phyloP scores from a whole-genome alignment of 1,139 yeast genomes.

The Fermentozyma sake region DNA sequence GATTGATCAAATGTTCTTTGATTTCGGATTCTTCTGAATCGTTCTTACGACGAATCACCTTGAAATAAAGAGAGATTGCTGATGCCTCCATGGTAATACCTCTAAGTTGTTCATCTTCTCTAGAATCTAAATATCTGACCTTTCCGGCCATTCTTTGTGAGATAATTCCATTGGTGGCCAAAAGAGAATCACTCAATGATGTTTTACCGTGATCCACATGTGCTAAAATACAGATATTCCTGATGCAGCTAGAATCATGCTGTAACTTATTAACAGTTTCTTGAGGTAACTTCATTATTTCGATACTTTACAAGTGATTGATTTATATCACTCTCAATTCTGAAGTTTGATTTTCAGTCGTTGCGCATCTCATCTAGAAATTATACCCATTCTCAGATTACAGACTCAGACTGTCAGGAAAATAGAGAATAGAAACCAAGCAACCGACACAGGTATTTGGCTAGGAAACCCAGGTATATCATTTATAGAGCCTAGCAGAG shows the following conservation, averaged over 20 bases:
- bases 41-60: slow-evolving; percentile 46
- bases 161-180: slow-evolving; percentile 95
- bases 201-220: slow-evolving; percentile 99
- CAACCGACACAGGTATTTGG: no score
- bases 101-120: slow-evolving; percentile 93
- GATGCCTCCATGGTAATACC: slow-evolving; percentile 98
- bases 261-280: slow-evolving; percentile 67
- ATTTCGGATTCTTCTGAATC: slow-evolving; percentile 35
- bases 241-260: slow-evolving; percentile 58
- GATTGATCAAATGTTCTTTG: slow-evolving; percentile 78
- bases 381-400: no score
- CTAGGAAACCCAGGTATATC: no score
- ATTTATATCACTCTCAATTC: no score
- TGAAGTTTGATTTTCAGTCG: no score
- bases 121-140: slow-evolving; percentile 84
- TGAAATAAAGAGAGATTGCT: slow-evolving; percentile 84
- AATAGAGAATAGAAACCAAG: no score
- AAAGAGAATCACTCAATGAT: slow-evolving; percentile 82
- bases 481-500: no score
- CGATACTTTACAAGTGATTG: no score
- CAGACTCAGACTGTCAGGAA: no score
- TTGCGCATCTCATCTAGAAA: no score
- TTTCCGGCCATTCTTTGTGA: slow-evolving; percentile 95
- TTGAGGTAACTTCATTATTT: slow-evolving; percentile 48
- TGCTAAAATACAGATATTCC: slow-evolving; percentile 93